Conservation (phyloP, 2,329 filamentous ascomycete species). For the Monosporascus sp. region DNA sequence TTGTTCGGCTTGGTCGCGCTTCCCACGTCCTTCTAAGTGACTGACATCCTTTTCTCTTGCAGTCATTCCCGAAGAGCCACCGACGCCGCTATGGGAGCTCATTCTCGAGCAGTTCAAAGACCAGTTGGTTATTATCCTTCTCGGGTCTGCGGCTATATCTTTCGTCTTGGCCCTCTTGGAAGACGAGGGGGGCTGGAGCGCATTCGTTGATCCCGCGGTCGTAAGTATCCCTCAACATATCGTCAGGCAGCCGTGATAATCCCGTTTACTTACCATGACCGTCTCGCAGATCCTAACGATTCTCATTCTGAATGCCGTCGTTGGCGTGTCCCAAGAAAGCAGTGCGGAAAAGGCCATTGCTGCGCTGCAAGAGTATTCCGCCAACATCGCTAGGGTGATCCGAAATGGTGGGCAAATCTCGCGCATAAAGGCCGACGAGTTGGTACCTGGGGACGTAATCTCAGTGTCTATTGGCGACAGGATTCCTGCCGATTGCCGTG, state of each 20-base stretch:
- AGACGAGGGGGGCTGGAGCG: slow-evolving; percentile 88
- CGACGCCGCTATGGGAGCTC: slow-evolving; percentile 92
- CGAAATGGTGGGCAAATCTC: slow-evolving; percentile 72
- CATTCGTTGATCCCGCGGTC: slow-evolving; percentile 93
- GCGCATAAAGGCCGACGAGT: slow-evolving; percentile 88
- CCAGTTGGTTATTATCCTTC: slow-evolving; percentile 90
- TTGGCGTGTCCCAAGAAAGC: slow-evolving; percentile 97
- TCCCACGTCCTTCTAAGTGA: slow-evolving; percentile 8
- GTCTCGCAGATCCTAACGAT: slow-evolving; percentile 83
- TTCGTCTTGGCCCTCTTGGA: slow-evolving; percentile 92
- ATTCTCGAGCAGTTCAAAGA: slow-evolving; percentile 99
- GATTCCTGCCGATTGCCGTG: slow-evolving; percentile 88
- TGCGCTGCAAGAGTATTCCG: slow-evolving; percentile 96
- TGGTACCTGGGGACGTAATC: slow-evolving; percentile 91
- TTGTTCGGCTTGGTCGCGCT: slow-evolving; percentile 22
- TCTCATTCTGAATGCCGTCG: slow-evolving; percentile 90
- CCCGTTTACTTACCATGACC: slow-evolving; percentile 9
- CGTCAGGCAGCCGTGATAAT: slow-evolving; percentile 2
- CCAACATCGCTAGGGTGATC: slow-evolving; percentile 92
- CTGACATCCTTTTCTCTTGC: background rate
- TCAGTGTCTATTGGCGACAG: slow-evolving; percentile 85
- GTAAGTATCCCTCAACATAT: slow-evolving; percentile 50
- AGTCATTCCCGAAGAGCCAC: slow-evolving; percentile 78
- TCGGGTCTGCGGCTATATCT: slow-evolving; percentile 88
- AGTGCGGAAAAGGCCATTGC: slow-evolving; percentile 98